These are phyloP conservation scores for Ganoderma boninense DNA, from an alignment of 1,284 basidiomycete species.

Conservation along the genomic window DNA sequence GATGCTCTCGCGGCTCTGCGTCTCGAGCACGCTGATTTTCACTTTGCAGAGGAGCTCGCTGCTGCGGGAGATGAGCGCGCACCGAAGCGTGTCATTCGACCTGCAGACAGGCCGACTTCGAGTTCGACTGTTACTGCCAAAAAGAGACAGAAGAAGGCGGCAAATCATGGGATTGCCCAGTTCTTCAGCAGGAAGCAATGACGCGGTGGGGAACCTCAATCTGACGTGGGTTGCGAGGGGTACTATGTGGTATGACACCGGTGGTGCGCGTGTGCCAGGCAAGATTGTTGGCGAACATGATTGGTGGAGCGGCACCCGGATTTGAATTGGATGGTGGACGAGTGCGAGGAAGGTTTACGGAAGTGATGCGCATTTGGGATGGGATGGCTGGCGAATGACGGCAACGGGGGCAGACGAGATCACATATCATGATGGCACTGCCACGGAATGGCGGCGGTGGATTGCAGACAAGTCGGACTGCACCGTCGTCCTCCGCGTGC, in stretches of 20 bases:
- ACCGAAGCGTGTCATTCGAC: constrained; percentile 30
- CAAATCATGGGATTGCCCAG: constrained; percentile 72
- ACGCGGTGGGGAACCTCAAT: constrained; percentile 9
- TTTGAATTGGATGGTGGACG: constrained; percentile 7
- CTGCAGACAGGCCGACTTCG: constrained; percentile 23
- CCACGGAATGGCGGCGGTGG: constrained; percentile 21
- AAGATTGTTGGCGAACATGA: neutral
- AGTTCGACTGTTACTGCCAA: constrained; percentile 36
- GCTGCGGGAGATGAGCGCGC: constrained; percentile 26
- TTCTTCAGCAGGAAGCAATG: constrained; percentile 65
- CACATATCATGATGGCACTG: constrained; percentile 32
- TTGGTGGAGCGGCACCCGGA: neutral
- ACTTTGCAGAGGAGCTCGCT: constrained; percentile 83
- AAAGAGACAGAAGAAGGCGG: constrained; percentile 47
- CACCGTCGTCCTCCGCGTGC: constrained; percentile 22
- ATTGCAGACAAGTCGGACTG: constrained; percentile 31
- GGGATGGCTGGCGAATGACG: constrained; percentile 13
- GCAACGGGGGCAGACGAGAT: constrained; percentile 24
- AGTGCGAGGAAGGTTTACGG: constrained; percentile 1
- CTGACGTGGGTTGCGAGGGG: constrained; percentile 10
- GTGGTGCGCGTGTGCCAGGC: neutral
- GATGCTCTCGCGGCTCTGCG: constrained; percentile 57
- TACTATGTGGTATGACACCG: neutral
- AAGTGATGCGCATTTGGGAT: neutral
- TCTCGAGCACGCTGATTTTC: constrained; percentile 87